A percentile compares a stretch with the other conserved stretches of the same genome.
Conservation (phyloP, 306 rosid species). For the Delonix regia region DNA sequence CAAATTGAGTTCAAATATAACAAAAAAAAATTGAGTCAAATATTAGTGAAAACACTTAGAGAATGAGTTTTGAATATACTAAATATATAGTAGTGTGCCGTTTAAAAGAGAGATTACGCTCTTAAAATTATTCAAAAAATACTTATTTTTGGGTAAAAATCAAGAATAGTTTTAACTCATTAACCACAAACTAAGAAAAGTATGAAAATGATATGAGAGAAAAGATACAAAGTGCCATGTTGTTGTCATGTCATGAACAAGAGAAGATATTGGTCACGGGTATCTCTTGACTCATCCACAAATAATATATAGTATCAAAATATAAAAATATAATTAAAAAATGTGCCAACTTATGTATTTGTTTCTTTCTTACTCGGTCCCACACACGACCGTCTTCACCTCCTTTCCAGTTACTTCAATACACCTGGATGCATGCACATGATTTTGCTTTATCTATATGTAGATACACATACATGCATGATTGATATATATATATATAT, state of each 20-base stretch:
- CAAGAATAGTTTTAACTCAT: not conserved
- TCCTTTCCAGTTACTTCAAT: constrained; percentile 36
- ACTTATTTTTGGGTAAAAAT: too few species aligned
- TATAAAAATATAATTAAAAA: not conserved
- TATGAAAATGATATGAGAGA: not conserved
- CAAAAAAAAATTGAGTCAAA: too few species aligned
- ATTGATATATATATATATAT: not conserved
- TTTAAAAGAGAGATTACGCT: too few species aligned
- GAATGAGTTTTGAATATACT: too few species aligned
- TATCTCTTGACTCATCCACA: constrained; percentile 64
- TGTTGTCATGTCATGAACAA: constrained; percentile 49
- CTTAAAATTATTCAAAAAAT: too few species aligned
- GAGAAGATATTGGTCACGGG: constrained; percentile 71
- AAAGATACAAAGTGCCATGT: not conserved
- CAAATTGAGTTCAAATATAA: too few species aligned
- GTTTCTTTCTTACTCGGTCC: constrained; percentile 43
- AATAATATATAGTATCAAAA: constrained; percentile 7
- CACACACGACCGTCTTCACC: constrained; percentile 39
- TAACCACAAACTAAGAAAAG: not conserved
- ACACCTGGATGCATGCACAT: constrained; percentile 27
- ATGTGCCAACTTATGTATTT: constrained; percentile 21
- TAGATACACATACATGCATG: constrained; percentile 13
- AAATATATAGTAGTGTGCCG: too few species aligned
- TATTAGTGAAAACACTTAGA: too few species aligned
- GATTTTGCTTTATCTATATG: not conserved